Evolutionary conservation across 2,329 filamentous ascomycete species (phyloP), one percentile per base, ranked within the genome.

Genomic region (Fusarium azukiicola): DNA sequence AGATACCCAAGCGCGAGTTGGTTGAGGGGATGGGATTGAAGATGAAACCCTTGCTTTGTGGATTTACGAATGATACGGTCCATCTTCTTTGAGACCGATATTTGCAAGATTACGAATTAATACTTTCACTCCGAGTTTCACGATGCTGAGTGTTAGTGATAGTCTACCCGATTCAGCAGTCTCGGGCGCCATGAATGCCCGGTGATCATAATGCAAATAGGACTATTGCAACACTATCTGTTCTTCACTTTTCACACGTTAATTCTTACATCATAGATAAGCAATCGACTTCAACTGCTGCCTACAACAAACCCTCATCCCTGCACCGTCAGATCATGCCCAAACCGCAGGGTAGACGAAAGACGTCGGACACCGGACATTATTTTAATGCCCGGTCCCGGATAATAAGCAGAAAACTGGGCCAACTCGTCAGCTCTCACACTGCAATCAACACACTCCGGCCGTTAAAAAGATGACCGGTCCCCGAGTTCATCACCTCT

Each of bases 401-500:
- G 66, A 23, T 23, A 36, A 23, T 67, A 23, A 63, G 23, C 9
- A 19, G 23, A 58, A 56, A 61, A 69, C 27, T 9, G 44, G 38
- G 17, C 38, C 47, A 32, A 71, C 44, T 63, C 54, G 54, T 50
- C 68, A 70, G 68, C 67, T 40, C 42, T n/a, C 2, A 6, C 27
- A 27, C 52, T 8, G 17, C 47, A 61, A n/a, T 32, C n/a, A 32
- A 38, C 10, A n/a, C 36, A 14, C 23, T n/a, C 32, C 80, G 80
- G 80, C 3, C 2, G 1, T 8, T 66, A 80, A 61, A 54, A 69
- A 79, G 36, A 44, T 11, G 38, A 74, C 80, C 80, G 79, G 27
- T 11, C 5, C 61, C 80, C 80, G 80, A 67, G 23, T 49, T 81
- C 75, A 80, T 72, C 54, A 67, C 69, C 61, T 69, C 36, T 19